Percentiles rank a stretch among this genome's conserved stretches.
Evolutionary conservation across 306 rosid species (phyloP).

Genomic region (Casuarina glauca): DNA sequence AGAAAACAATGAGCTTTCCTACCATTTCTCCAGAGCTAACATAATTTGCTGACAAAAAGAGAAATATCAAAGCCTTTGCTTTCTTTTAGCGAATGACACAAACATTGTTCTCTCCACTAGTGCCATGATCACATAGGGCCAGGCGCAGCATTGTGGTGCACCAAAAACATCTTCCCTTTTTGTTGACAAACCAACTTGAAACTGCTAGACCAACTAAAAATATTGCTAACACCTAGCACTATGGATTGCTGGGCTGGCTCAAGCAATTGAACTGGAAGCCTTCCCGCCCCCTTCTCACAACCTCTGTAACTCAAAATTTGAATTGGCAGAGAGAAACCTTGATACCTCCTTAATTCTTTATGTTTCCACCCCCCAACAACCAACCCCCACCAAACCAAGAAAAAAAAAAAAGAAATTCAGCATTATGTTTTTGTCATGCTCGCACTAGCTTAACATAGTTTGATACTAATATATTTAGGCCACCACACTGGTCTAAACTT

Average conservation of each 20-base stretch:
- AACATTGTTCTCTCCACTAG: not conserved
- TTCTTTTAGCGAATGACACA: not conserved
- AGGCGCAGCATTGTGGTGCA: not conserved
- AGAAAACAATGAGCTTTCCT: not conserved
- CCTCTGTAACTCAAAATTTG: too few species aligned
- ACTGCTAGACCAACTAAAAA: not conserved
- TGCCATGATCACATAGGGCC: not conserved
- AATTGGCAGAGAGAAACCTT: too few species aligned
- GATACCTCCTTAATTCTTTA: too few species aligned
- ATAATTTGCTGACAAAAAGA: not conserved
- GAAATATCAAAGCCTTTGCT: not conserved
- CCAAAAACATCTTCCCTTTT: not conserved
- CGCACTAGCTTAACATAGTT: not conserved
- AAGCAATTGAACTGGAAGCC: too few species aligned
- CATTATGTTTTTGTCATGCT: not conserved
- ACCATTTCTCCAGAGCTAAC: not conserved
- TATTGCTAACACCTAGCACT: too few species aligned
- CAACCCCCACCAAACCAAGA: too few species aligned
- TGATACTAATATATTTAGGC: not conserved
- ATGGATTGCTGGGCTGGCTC: too few species aligned
- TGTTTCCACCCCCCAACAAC: too few species aligned
- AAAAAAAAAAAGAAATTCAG: too few species aligned
- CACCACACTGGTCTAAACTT: not conserved
- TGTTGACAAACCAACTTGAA: not conserved
- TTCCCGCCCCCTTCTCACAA: too few species aligned